Percentiles rank a stretch among this genome's conserved stretches.
Evolutionary conservation across 768 basidiomycete genomes (phyloP).

Genomic region (Nevesoporus exiguus): DNA sequence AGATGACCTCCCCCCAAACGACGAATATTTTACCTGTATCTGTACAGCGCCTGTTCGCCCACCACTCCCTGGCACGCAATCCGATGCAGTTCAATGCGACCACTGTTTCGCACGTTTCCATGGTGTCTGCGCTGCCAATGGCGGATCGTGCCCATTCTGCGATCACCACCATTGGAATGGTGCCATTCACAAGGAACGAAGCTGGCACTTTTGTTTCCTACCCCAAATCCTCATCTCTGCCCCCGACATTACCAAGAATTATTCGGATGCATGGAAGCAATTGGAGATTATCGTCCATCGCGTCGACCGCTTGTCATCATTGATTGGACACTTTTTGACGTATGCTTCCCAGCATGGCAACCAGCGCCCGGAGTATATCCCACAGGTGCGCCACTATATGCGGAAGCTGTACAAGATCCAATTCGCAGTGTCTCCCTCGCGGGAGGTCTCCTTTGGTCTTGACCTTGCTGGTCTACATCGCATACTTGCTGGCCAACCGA

Average conservation of each 20-base stretch:
- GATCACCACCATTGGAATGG: slow-evolving; percentile 93
- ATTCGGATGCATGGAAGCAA: slow-evolving; percentile 78
- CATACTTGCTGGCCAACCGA: slow-evolving; percentile 67
- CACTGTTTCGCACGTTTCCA: slow-evolving; percentile 87
- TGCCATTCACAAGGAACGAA: slow-evolving; percentile 75
- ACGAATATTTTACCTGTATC: slow-evolving; percentile 85
- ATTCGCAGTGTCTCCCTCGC: slow-evolving; percentile 81
- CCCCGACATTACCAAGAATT: slow-evolving; percentile 75
- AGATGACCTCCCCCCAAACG: slow-evolving; percentile 73
- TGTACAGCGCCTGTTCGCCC: slow-evolving; percentile 74
- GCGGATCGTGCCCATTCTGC: slow-evolving; percentile 90
- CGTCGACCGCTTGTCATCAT: slow-evolving; percentile 67
- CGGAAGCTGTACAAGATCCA: slow-evolving; percentile 87
- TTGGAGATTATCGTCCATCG: slow-evolving; percentile 78
- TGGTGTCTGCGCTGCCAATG: slow-evolving; percentile 78
- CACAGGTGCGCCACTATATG: slow-evolving; percentile 87
- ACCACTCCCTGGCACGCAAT: slow-evolving; percentile 67
- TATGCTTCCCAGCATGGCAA: slow-evolving; percentile 67
- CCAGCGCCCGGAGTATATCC: slow-evolving; percentile 72
- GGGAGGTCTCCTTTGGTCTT: slow-evolving; percentile 77
- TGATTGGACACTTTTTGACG: slow-evolving; percentile 77
- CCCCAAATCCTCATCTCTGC: slow-evolving; percentile 66
- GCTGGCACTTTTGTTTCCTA: slow-evolving; percentile 80
- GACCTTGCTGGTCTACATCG: slow-evolving; percentile 82
- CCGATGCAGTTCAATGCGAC: slow-evolving; percentile 88